Evolutionary conservation across 2,329 filamentous ascomycete species (phyloP), one percentile per base, ranked within the genome.

Genomic region (Colletotrichum camelliae): DNA sequence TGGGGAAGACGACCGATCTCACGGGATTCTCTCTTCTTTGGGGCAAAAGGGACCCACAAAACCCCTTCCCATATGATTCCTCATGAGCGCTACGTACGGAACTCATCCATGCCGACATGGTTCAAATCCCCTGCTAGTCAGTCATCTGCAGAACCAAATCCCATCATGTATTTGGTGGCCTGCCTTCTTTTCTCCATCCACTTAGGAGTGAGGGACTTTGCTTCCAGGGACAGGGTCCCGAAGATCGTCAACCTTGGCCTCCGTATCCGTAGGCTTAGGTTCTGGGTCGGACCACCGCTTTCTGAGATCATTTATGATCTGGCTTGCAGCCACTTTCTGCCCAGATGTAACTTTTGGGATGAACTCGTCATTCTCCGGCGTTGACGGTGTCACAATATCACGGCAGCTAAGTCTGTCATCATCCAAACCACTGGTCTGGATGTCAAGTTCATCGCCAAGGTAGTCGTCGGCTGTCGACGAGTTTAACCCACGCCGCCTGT

Each of bases 241-340:
- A 35, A n/a, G 27, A 57, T 60, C 35, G 10, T 67, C n/a, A 43
- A 37, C 27, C 62, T 67, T 67, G 55, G 55, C 62, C 52, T 43
- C 66, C 66, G 52, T 58, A 67, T 55, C 72, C 68, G 31, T 29
- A 58, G 27, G 24, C 37, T 62, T 18, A 68, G 64, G 73, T 31
- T 52, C 55, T 61, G 61, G 72, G 21, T n/a, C 18, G 16, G 37
- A 52, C 33, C 57, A 35, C 39, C 33, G 57, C 37, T 24, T 9
- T 37, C 7, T 16, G 33, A n/a, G 43, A 33, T 37, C 70, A 65
- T 76, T 75, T 69, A 74, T 67, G 48, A 66, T 60, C 74, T 65
- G 43, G 35, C 31, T 18, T 65, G 64, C 70, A 65, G 70, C 70
- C 70, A 55, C 74, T 52, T 35, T 58, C 43, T 48, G 31, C 57